These are phyloP conservation scores for Podospora fimiseda DNA, from an alignment of 495 filamentous ascomycete species.

Conservation along the genomic window DNA sequence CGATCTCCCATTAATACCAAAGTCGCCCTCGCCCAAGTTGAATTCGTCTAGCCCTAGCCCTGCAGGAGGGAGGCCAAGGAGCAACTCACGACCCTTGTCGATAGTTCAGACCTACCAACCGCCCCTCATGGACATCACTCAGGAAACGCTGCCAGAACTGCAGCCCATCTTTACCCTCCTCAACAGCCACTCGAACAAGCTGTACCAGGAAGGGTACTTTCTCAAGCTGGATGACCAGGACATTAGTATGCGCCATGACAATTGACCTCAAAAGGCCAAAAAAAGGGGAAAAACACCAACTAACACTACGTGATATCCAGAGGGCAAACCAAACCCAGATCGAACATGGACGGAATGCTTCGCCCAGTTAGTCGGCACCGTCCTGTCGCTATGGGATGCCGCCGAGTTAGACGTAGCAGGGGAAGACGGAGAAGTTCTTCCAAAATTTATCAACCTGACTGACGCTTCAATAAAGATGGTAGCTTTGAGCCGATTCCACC, in stretches of 20 bases:
- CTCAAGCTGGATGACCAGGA: slow-evolving; percentile 92
- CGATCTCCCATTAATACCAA: slow-evolving; percentile 18
- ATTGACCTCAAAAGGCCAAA: neutral
- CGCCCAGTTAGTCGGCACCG: slow-evolving; percentile 90
- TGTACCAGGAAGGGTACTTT: slow-evolving; percentile 97
- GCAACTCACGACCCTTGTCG: slow-evolving; percentile 48
- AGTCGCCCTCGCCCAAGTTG: slow-evolving; percentile 19
- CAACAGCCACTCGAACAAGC: slow-evolving; percentile 91
- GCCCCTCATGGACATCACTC: slow-evolving; percentile 73
- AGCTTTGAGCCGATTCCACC: slow-evolving; percentile 6
- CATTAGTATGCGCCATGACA: slow-evolving; percentile 53
- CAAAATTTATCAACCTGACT: slow-evolving; percentile 93
- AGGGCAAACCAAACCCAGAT: slow-evolving; percentile 77
- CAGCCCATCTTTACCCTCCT: slow-evolving; percentile 90
- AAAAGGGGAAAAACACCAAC: no score
- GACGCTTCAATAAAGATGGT: slow-evolving; percentile 98
- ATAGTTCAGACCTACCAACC: slow-evolving; percentile 79
- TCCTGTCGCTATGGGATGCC: slow-evolving; percentile 94
- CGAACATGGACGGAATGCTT: slow-evolving; percentile 96
- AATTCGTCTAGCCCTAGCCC: slow-evolving; percentile 10
- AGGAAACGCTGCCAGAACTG: slow-evolving; percentile 84
- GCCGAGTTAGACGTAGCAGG: slow-evolving; percentile 84
- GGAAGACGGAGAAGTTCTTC: slow-evolving; percentile 75
- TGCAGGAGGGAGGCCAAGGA: slow-evolving; percentile 19
- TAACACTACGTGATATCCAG: slow-evolving; percentile 43